These are phyloP conservation scores for Sporothrix pseudoabietina DNA, from an alignment of 2,329 filamentous ascomycete species.

Conservation along the genomic window DNA sequence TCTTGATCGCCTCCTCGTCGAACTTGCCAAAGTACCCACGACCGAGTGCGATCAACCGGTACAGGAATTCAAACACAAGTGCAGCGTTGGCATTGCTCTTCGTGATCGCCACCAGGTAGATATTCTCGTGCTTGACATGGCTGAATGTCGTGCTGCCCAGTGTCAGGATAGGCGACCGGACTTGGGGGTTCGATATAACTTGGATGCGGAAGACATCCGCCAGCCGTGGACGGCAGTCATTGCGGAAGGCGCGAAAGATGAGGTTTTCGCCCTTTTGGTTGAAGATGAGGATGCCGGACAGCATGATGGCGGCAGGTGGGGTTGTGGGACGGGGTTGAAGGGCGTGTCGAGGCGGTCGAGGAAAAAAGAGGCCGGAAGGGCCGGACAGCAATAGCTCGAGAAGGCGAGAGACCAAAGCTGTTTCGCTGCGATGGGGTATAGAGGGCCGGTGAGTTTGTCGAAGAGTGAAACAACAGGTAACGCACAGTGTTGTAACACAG, in stretches of 20 bases:
- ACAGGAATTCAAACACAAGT: slow-evolving; percentile 96
- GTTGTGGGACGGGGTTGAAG: not conserved
- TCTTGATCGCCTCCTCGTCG: slow-evolving; percentile 99
- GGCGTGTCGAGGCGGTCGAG: not conserved
- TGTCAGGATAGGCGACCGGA: slow-evolving; percentile 95
- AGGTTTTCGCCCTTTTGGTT: slow-evolving; percentile 99
- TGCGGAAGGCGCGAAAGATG: slow-evolving; percentile 98
- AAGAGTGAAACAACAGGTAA: not conserved
- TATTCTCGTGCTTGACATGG: slow-evolving; percentile 99
- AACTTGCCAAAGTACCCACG: slow-evolving; percentile 99
- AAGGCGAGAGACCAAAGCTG: not conserved
- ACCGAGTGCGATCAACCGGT: slow-evolving; percentile 84
- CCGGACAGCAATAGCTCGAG: not conserved
- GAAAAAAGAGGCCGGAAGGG: slow-evolving; percentile 18
- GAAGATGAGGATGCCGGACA: slow-evolving; percentile 96
- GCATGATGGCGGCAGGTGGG: slow-evolving; percentile 58
- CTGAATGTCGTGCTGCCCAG: slow-evolving; percentile 97
- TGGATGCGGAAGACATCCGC: slow-evolving; percentile 99
- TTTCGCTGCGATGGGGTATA: not conserved
- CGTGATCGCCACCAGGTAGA: slow-evolving; percentile 94
- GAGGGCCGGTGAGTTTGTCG: not conserved
- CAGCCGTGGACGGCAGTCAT: slow-evolving; percentile 94
- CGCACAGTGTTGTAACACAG: not conserved
- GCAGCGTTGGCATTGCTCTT: slow-evolving; percentile 99
- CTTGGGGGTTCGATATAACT: slow-evolving; percentile 97